These are phyloP conservation scores for Lentinula aciculospora DNA, from an alignment of 768 basidiomycete species.

Conservation along the genomic window DNA sequence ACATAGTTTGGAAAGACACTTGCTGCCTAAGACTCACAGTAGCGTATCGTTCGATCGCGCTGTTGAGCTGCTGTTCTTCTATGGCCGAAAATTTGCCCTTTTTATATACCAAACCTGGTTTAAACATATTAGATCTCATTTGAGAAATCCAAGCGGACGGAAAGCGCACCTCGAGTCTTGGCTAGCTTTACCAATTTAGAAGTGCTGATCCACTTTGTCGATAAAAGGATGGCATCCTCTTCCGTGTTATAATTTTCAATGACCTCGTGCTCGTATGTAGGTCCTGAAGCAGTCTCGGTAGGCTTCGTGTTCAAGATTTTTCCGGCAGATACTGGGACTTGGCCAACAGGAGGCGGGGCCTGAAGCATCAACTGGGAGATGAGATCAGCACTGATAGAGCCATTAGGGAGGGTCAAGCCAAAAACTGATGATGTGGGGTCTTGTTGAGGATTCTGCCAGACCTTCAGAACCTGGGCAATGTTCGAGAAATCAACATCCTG, in stretches of 20 bases:
- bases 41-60: conserved; percentile 61
- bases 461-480: conserved; percentile 61
- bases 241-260: conserved; percentile 36
- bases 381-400: conserved; percentile 19
- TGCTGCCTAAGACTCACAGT: conserved; percentile 33
- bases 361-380: conserved; percentile 17
- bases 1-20: neutral
- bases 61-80: conserved; percentile 61
- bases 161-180: conserved; percentile 50
- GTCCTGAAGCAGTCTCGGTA: conserved; percentile 16
- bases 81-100: conserved; percentile 84
- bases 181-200: conserved; percentile 65
- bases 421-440: conserved; percentile 15
- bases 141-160: neutral
- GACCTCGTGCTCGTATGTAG: conserved; percentile 24
- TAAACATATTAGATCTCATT: neutral
- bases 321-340: conserved; percentile 37
- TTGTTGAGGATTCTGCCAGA: conserved; percentile 50
- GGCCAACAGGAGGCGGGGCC: conserved; percentile 29
- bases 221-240: conserved; percentile 63
- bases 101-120: conserved; percentile 73
- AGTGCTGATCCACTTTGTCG: conserved; percentile 76
- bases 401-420: conserved; percentile 10
- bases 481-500: conserved; percentile 72
- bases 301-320: conserved; percentile 32